Evolutionary conservation across 2,329 filamentous ascomycete genomes (phyloP).

Genomic region (Fusarium virguliforme): DNA sequence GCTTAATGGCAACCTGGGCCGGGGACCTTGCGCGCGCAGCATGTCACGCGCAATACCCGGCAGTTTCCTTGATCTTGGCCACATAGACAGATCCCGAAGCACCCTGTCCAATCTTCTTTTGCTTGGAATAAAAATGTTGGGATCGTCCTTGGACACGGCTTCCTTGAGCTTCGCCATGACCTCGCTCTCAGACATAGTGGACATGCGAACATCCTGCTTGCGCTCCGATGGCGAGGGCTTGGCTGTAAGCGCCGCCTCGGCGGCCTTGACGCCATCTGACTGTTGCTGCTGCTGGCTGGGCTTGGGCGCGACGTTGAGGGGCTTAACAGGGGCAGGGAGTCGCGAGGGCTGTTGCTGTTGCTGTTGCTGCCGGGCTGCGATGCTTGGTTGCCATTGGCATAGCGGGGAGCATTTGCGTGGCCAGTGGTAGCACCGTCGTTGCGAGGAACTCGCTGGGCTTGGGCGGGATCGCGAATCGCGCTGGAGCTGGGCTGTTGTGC

Average conservation of each 20-base stretch:
- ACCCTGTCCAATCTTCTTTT: slow-evolving; percentile 99
- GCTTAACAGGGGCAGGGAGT: slow-evolving; percentile 79
- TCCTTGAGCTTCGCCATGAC: slow-evolving; percentile 97
- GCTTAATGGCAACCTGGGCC: slow-evolving; percentile 98
- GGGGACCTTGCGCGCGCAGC: slow-evolving; percentile 82
- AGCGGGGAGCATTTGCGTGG: slow-evolving; percentile 69
- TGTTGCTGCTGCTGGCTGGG: slow-evolving; percentile 64
- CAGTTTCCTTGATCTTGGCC: slow-evolving; percentile 91
- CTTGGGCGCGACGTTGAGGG: slow-evolving; percentile 83
- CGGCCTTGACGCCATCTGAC: slow-evolving; percentile 85
- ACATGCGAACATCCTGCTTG: slow-evolving; percentile 97
- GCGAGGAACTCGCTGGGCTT: slow-evolving; percentile 61
- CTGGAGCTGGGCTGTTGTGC: slow-evolving; percentile 67
- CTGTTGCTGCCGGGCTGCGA: slow-evolving; percentile 64
- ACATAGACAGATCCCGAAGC: slow-evolving; percentile 98
- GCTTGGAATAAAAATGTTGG: slow-evolving; percentile 96
- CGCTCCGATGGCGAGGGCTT: slow-evolving; percentile 81
- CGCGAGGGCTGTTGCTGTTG: slow-evolving; percentile 65
- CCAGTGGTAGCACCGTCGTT: slow-evolving; percentile 64
- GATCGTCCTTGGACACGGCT: slow-evolving; percentile 95
- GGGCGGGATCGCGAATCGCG: slow-evolving; percentile 61
- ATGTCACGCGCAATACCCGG: slow-evolving; percentile 88
- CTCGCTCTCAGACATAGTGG: slow-evolving; percentile 96
- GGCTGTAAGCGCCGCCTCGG: slow-evolving; percentile 89
- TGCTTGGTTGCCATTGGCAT: slow-evolving; percentile 69